A percentile compares a stretch with the other conserved stretches of the same genome.
phyloP scores from a whole-genome alignment of 2,329 filamentous ascomycete genomes.

The Cladosporium sp. region DNA sequence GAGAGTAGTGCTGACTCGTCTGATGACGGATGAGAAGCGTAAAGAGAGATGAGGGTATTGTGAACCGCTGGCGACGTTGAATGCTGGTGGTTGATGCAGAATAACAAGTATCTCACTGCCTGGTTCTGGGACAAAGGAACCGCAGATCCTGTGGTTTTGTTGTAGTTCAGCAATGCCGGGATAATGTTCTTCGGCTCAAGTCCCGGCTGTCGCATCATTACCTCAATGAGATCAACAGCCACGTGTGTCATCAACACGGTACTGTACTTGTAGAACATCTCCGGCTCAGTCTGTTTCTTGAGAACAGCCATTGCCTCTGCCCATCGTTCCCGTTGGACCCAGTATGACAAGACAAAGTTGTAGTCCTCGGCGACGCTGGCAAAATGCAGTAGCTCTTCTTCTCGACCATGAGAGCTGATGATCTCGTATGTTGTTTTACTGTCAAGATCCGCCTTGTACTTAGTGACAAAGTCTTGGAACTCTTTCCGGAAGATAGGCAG shows the following conservation, averaged over 20 bases:
- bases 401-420: slow-evolving; percentile 89
- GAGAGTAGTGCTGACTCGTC: slow-evolving; percentile 81
- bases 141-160: slow-evolving; percentile 59
- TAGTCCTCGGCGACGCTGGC: slow-evolving; percentile 85
- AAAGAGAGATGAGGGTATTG: slow-evolving; percentile 94
- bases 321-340: slow-evolving; percentile 95
- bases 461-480: slow-evolving; percentile 81
- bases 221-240: slow-evolving; percentile 82
- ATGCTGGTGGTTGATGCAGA: slow-evolving; percentile 81
- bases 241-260: slow-evolving; percentile 93
- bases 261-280: slow-evolving; percentile 94
- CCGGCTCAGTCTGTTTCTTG: slow-evolving; percentile 85
- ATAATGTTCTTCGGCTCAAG: slow-evolving; percentile 84
- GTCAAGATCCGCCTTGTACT: slow-evolving; percentile 82
- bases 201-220: slow-evolving; percentile 85
- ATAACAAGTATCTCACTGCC: slow-evolving; percentile 87
- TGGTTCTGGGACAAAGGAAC: slow-evolving; percentile 71
- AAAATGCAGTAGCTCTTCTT: slow-evolving; percentile 87
- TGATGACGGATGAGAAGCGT: slow-evolving; percentile 75
- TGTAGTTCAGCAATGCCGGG: slow-evolving; percentile 89
- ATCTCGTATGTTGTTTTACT: slow-evolving; percentile 91
- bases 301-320: slow-evolving; percentile 77
- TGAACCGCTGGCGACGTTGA: slow-evolving; percentile 82
- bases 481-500: slow-evolving; percentile 68
- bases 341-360: slow-evolving; percentile 92